Base-by-base conservation (phyloP, 2,329 filamentous ascomycete species). In the Coniochaeta sp. region DNA sequence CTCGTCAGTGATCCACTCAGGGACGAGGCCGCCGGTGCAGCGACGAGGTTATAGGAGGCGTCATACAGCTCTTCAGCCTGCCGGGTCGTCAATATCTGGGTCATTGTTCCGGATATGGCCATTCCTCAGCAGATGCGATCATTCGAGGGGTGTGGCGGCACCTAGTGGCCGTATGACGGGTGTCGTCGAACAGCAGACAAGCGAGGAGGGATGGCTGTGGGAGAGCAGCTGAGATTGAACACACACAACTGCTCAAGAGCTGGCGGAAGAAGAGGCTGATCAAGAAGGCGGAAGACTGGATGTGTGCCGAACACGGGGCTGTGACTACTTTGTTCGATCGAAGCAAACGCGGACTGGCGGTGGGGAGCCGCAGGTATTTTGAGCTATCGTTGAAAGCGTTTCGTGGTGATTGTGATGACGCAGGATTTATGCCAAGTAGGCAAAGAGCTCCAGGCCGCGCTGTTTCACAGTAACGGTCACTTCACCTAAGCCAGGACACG, bases 61-160 rank as follows among this genome's bases (percentile, higher is more conserved):
- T 50, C 44, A 36, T 82, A 93, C 90, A 95, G 87, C 82, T 95
- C 91, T 77, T 95, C 91, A 65, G 90, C 90, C 80, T 96, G 91
- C 72, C 89, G 86, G 69, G 82, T 79, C 63, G 89, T 91, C 76
- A 95, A 79, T 73, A 91, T 82, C 71, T 85, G 84, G 79, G 84
- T 88, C 89, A 93, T 93, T 66, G 70, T 70, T 68, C 62, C 61
- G 52, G 57, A 34, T 28, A 44, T 34, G 16, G 33, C 31, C 58
- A 38, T 59, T 36, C 11, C 52, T 22, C 52, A n/a, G 26, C 52
- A 24, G 6, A n/a, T 6, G 34, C 22, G 17, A 40, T 58, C 28
- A 36, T 26, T 24, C 58, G 19, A 17, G 5, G 26, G 43, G 12
- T 54, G 26, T 34, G 4, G 52, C 52, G 26, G 52, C 31, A n/a